Evolutionary conservation across 495 filamentous ascomycete genomes (phyloP).

Genomic region (Xylaria grammica): DNA sequence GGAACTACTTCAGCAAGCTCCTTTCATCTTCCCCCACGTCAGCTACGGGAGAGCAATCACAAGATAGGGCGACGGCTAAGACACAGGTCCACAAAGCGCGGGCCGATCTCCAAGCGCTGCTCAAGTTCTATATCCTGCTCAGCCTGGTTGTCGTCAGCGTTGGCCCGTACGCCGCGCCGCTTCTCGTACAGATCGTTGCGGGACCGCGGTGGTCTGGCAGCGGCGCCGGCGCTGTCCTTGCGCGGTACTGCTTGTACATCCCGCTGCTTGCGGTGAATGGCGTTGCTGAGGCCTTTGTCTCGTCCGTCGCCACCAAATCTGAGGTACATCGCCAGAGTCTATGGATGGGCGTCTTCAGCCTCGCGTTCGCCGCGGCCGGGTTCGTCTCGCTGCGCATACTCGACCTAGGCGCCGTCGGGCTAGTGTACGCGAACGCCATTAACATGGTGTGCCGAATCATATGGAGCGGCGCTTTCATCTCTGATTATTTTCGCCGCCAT

Average conservation of each 20-base stretch:
- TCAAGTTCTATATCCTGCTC: constrained; percentile 70
- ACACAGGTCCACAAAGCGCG: constrained; percentile 41
- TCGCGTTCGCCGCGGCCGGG: constrained; percentile 71
- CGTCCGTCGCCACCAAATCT: constrained; percentile 72
- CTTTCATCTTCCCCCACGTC: constrained; percentile 42
- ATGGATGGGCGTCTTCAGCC: constrained; percentile 82
- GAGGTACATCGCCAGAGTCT: constrained; percentile 75
- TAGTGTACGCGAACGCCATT: constrained; percentile 83
- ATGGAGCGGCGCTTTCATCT: constrained; percentile 79
- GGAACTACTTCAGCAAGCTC: constrained; percentile 83
- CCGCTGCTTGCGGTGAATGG: constrained; percentile 92
- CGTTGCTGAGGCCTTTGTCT: constrained; percentile 89
- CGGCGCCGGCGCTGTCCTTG: constrained; percentile 66
- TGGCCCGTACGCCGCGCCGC: constrained; percentile 73
- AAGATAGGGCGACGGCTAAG: constrained; percentile 26
- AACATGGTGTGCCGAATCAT: constrained; percentile 83
- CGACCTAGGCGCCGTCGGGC: constrained; percentile 72
- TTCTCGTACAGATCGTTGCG: constrained; percentile 72
- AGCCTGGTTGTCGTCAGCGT: constrained; percentile 68
- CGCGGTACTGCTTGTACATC: constrained; percentile 88
- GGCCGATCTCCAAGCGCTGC: constrained; percentile 54
- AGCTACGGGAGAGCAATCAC: not conserved
- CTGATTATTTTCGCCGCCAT: constrained; percentile 59
- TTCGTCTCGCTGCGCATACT: constrained; percentile 71
- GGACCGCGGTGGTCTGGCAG: constrained; percentile 73